These are phyloP conservation scores for Starmerella apicola DNA, from an alignment of 805 yeast genomes.

Conservation along the genomic window DNA sequence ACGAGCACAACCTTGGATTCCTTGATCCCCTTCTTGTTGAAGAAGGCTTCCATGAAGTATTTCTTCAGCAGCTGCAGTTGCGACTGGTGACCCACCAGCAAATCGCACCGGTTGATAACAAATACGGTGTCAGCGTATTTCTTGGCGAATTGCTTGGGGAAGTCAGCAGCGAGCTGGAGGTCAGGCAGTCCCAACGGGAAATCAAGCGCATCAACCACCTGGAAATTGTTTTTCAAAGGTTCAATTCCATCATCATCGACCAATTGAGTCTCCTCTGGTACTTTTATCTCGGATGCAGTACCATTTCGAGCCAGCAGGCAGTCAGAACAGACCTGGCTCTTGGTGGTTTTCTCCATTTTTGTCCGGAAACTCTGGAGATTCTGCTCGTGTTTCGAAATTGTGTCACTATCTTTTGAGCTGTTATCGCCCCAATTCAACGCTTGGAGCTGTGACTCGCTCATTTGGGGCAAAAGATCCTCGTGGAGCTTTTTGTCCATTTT, in stretches of 20 bases:
- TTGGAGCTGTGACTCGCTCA: constrained; percentile 14
- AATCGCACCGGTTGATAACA: constrained; percentile 34
- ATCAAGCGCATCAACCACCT: constrained; percentile 55
- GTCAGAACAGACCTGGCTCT: constrained; percentile 18
- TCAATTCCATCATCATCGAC: constrained; percentile 2
- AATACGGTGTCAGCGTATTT: constrained; percentile 19
- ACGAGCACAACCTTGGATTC: constrained; percentile 35
- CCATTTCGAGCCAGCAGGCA: constrained; percentile 18
- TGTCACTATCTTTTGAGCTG: no score
- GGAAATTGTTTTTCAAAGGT: constrained; percentile 39
- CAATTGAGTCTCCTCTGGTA: constrained; percentile 19
- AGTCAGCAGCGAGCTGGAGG: background rate
- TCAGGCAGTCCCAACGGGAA: constrained; percentile 40
- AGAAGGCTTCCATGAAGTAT: constrained; percentile 28
- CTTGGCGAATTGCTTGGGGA: background rate
- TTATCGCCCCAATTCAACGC: constrained; percentile 10
- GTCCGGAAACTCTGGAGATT: background rate
- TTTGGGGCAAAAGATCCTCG: constrained; percentile 1
- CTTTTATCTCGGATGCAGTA: background rate
- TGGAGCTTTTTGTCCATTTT: background rate
- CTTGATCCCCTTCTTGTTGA: constrained; percentile 26
- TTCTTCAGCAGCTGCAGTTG: constrained; percentile 22
- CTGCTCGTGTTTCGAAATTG: constrained; percentile 1
- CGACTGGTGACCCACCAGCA: constrained; percentile 28
- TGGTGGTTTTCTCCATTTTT: constrained; percentile 2